phyloP scores from a whole-genome alignment of 805 yeast species.

The Nematodospora valgi region DNA sequence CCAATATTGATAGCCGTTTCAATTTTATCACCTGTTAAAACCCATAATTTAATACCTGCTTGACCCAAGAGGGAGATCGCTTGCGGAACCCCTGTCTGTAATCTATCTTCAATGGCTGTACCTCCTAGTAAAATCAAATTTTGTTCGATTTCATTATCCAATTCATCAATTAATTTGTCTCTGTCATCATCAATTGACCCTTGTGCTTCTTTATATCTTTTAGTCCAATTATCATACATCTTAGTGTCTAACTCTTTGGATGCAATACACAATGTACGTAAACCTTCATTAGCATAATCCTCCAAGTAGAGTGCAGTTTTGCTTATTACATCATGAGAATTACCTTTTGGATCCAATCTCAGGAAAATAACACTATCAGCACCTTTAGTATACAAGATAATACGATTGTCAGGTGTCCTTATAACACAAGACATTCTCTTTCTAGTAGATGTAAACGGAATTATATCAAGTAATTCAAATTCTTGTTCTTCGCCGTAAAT shows the following conservation, averaged over 20 bases:
- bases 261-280: conserved; percentile 73
- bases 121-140: conserved; percentile 64
- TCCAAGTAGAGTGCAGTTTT: conserved; percentile 64
- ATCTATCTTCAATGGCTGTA: conserved; percentile 77
- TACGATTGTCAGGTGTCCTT: conserved; percentile 37
- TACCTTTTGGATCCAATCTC: conserved; percentile 30
- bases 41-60: conserved; percentile 83
- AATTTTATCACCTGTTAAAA: conserved; percentile 76
- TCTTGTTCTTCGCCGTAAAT: conserved; percentile 43
- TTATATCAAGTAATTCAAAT: conserved; percentile 50
- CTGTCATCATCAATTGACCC: conserved; percentile 54
- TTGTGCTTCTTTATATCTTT: conserved; percentile 53
- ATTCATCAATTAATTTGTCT: conserved; percentile 51
- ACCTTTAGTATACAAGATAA: conserved; percentile 60
- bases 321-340: conserved; percentile 42
- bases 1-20: conserved; percentile 86
- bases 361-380: conserved; percentile 70
- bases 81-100: conserved; percentile 77
- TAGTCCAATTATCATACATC: conserved; percentile 53
- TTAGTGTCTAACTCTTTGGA: conserved; percentile 45
- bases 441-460: conserved; percentile 68
- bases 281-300: conserved; percentile 71
- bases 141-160: conserved; percentile 58
- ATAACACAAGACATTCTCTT: conserved; percentile 77
- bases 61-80: conserved; percentile 61